These are phyloP conservation scores for Chaetothyriales sp. DNA, from an alignment of 2,329 filamentous ascomycete genomes.

Conservation along the genomic window DNA sequence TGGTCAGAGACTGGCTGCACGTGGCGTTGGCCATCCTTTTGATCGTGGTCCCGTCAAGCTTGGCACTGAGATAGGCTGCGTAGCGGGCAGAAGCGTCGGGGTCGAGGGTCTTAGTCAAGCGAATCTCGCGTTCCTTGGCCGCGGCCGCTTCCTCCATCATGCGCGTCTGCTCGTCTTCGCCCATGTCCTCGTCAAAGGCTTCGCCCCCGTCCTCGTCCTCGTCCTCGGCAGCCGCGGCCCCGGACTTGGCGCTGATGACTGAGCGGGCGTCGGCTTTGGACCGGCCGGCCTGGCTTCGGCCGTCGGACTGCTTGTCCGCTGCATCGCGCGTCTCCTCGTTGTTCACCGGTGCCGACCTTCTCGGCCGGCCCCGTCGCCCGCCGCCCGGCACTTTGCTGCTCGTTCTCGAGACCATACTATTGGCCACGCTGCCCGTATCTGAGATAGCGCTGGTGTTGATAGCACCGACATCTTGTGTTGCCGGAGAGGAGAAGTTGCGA, in stretches of 20 bases:
- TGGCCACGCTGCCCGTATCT: conserved; percentile 17
- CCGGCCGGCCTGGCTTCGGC: not conserved
- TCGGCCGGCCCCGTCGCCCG: conserved; percentile 16
- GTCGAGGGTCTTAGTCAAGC: conserved; percentile 12
- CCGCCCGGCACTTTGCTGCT: conserved; percentile 12
- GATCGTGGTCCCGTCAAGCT: conserved; percentile 36
- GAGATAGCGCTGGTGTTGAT: conserved; percentile 15
- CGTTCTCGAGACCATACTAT: conserved; percentile 10
- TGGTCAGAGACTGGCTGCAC: conserved; percentile 52
- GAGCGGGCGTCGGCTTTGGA: conserved; percentile 8
- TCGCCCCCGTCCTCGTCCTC: conserved; percentile 19
- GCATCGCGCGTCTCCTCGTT: conserved; percentile 10
- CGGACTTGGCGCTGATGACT: conserved; percentile 13
- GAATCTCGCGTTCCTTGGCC: conserved; percentile 12
- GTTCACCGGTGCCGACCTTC: conserved; percentile 14
- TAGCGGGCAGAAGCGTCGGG: conserved; percentile 13
- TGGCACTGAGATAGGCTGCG: conserved; percentile 12
- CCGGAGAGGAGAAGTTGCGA: conserved; percentile 34
- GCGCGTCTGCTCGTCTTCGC: conserved; percentile 11
- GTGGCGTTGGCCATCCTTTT: conserved; percentile 52
- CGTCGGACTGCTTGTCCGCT: not conserved
- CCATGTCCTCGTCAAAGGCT: conserved; percentile 15
- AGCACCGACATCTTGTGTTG: conserved; percentile 12
- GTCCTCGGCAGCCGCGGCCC: conserved; percentile 6
- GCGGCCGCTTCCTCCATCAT: conserved; percentile 13